phyloP scores from a whole-genome alignment of 495 filamentous ascomycete species.

The Xylaria longipes region DNA sequence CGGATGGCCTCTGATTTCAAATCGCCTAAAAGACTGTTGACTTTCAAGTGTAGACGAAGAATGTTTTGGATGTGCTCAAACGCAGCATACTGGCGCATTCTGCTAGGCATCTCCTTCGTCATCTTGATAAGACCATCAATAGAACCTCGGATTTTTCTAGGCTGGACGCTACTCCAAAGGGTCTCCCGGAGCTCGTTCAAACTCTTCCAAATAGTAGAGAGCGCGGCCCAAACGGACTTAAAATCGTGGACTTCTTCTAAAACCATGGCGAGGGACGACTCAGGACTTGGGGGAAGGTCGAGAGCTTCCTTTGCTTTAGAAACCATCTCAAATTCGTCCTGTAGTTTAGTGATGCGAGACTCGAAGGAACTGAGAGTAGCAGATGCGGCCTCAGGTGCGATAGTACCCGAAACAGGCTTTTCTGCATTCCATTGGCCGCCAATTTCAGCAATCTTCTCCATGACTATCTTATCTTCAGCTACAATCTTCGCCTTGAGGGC shows the following conservation, averaged over 20 bases:
- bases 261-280: conserved; percentile 77
- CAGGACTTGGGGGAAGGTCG: conserved; percentile 78
- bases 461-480: conserved; percentile 90
- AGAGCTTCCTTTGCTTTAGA: conserved; percentile 95
- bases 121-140: conserved; percentile 93
- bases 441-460: conserved; percentile 83
- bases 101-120: conserved; percentile 98
- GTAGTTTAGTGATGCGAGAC: conserved; percentile 76
- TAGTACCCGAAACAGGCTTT: conserved; percentile 93
- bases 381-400: conserved; percentile 85
- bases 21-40: conserved; percentile 84
- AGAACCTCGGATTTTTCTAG: conserved; percentile 84
- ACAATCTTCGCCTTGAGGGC: conserved; percentile 93
- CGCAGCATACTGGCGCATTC: conserved; percentile 98
- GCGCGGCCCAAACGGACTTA: conserved; percentile 93
- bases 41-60: conserved; percentile 85
- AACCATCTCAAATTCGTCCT: conserved; percentile 90
- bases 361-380: conserved; percentile 81
- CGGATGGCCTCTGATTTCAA: conserved; percentile 97
- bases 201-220: conserved; percentile 96
- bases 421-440: conserved; percentile 89
- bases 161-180: conserved; percentile 91
- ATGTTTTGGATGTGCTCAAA: conserved; percentile 97
- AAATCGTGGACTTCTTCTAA: conserved; percentile 98
- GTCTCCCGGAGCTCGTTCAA: conserved; percentile 90